Evolutionary conservation across 176 grass and related monocot genomes (phyloP).

Genomic region (Zoysia pacifica): DNA sequence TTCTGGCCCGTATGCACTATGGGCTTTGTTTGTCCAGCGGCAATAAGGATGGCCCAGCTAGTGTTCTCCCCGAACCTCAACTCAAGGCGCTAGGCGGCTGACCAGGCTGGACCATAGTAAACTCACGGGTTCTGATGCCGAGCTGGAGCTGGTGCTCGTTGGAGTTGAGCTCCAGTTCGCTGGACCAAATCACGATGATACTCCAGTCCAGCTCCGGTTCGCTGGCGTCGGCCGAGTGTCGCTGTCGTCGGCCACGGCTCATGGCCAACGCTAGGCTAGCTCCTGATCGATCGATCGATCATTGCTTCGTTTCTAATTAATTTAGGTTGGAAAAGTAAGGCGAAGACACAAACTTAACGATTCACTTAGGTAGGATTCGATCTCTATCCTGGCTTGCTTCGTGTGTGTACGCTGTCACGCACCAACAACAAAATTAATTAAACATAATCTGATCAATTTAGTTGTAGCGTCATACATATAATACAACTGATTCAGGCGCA

Average conservation of each 20-base stretch:
- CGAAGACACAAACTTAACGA: not conserved
- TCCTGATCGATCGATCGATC: not conserved
- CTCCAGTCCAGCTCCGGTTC: constrained; percentile 5
- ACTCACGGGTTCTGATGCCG: too few relatives aligned
- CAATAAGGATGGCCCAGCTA: too few relatives aligned
- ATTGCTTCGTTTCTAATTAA: constrained; percentile 34
- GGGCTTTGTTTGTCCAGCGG: too few relatives aligned
- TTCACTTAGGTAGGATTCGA: not conserved
- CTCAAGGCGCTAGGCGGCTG: too few relatives aligned
- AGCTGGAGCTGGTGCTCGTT: too few relatives aligned
- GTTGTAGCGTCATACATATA: too few relatives aligned
- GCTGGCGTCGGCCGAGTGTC: constrained; percentile 15
- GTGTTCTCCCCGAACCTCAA: too few relatives aligned
- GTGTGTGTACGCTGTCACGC: not conserved
- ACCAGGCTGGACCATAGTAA: too few relatives aligned
- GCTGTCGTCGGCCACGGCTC: constrained; percentile 5
- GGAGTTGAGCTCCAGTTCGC: too few relatives aligned
- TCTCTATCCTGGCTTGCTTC: not conserved
- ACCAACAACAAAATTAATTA: constrained; percentile 12
- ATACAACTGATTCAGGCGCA: not conserved
- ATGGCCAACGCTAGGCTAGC: not conserved
- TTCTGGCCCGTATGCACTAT: too few relatives aligned
- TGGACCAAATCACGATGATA: too few relatives aligned
- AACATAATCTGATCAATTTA: not conserved
- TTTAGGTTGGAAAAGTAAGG: constrained; percentile 19